Evolutionary conservation across 768 basidiomycete genomes (phyloP).

Genomic region (Tulasnella sp.): DNA sequence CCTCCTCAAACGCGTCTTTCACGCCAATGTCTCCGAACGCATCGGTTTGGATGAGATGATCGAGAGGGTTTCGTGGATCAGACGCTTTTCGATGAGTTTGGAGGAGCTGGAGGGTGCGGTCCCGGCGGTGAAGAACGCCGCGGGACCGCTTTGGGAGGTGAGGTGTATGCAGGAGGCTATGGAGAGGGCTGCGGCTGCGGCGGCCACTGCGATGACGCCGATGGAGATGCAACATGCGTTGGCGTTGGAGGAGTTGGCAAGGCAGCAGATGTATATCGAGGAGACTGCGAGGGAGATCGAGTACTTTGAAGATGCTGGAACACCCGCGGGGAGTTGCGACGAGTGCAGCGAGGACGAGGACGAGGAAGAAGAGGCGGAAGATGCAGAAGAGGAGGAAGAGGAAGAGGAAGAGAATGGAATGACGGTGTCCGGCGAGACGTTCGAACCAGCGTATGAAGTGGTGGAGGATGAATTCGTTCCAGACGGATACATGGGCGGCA

Average conservation of each 20-base stretch:
- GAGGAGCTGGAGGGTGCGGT: neutral
- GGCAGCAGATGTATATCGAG: neutral
- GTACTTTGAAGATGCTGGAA: neutral
- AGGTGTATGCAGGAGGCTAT: neutral
- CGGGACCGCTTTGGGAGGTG: neutral
- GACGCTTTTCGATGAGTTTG: slow-evolving; percentile 3
- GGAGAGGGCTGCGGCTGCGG: neutral
- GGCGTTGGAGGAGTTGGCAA: neutral
- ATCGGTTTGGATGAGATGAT: slow-evolving; percentile 9
- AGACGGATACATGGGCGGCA: too few species aligned
- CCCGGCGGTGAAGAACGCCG: neutral
- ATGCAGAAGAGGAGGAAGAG: neutral
- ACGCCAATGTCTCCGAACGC: neutral
- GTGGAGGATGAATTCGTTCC: too few species aligned
- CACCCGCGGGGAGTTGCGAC: neutral
- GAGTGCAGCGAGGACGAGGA: neutral
- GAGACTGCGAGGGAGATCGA: neutral
- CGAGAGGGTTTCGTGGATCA: neutral
- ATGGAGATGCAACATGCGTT: neutral
- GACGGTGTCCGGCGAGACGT: neutral
- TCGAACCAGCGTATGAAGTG: too few species aligned
- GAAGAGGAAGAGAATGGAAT: neutral
- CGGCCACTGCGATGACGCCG: neutral
- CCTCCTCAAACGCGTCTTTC: slow-evolving; percentile 28
- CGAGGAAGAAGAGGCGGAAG: neutral